These are phyloP conservation scores for Cytospora paraplurivora DNA, from an alignment of 2,329 filamentous ascomycete species.

Conservation along the genomic window DNA sequence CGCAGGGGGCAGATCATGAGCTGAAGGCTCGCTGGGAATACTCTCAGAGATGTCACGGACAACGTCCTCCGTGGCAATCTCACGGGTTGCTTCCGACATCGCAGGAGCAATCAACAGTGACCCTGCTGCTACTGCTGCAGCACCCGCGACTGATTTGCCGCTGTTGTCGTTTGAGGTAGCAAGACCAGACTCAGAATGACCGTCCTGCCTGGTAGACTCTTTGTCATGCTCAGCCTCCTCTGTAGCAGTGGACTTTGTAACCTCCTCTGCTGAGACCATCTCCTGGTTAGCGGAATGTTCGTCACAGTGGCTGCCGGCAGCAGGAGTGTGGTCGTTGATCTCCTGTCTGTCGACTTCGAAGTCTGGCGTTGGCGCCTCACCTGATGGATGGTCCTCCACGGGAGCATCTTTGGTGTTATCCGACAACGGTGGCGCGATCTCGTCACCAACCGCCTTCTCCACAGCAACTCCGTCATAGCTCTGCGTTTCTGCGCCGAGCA, in stretches of 20 bases:
- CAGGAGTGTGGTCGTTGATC: not conserved
- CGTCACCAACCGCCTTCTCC: constrained; percentile 19
- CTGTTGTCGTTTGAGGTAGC: not conserved
- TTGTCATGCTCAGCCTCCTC: constrained; percentile 2
- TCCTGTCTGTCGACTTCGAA: not conserved
- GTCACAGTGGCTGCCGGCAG: not conserved
- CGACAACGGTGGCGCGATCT: constrained; percentile 14
- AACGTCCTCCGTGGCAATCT: constrained; percentile 5
- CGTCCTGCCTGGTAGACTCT: not conserved
- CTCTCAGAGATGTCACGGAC: constrained; percentile 23
- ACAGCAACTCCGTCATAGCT: constrained; percentile 8
- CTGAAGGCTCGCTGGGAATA: constrained; percentile 28
- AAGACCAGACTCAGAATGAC: not conserved
- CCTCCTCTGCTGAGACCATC: not conserved
- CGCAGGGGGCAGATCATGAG: constrained; percentile 27
- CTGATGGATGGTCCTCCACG: constrained; percentile 2
- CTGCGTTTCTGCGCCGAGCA: constrained; percentile 16
- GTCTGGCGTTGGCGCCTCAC: not conserved
- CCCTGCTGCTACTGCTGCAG: constrained; percentile 10
- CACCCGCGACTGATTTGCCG: not conserved
- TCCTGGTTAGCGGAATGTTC: not conserved
- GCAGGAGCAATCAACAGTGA: constrained; percentile 15
- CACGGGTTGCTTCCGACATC: constrained; percentile 5
- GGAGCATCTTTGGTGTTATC: constrained; percentile 8
- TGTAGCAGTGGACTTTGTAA: not conserved